Evolutionary conservation across 1,284 basidiomycete genomes (phyloP), one percentile per base, ranked within the genome.

Genomic region (Psilocybe mexicana): DNA sequence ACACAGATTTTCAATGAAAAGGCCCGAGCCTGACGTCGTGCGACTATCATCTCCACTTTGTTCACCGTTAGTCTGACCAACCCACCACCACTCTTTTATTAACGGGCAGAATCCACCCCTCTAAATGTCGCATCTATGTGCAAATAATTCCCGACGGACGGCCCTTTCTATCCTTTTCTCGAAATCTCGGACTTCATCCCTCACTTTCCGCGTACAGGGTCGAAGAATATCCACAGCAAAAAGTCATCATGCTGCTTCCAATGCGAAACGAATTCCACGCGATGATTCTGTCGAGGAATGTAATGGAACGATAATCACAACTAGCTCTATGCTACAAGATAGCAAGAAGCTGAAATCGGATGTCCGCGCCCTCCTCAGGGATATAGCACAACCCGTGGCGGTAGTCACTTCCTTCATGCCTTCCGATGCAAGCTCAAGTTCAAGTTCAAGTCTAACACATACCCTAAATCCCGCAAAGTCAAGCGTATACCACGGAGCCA

Each of bases 401-500:
- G 82, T 87, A 45, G 76, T 85, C 57, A 85, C 85, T 23, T 77
- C 82, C 0, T 67, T 75, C 60, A 75, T 81, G 68, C 75, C 76
- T 28, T n/a, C n/a, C 38, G 38, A 40, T 23, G 18, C 53, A 18
- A 35, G 14, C 2, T 43, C 51, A 28, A 48, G n/a, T 24, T 52
- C 47, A 14, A 10, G 38, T 18, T 18, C 55, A 46, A 25, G 38
- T 42, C 56, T 52, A 49, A 51, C 18, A 18, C 18, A 18, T 47
- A 30, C 58, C n/a, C 56, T 57, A 47, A 60, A n/a, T 30, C 8
- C 6, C n/a, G 46, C 36, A n/a, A 26, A 35, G 10, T 35, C 23
- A 40, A 61, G 26, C 28, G 53, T 57, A 64, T 88, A 79, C 64
- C 94, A 96, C 72, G 94, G 94, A 61, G 93, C 93, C 43, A 96